A percentile compares a stretch with the other conserved stretches of the same genome.
Conservation (phyloP, 2,329 filamentous ascomycete genomes). For the Gyromitra esculenta region DNA sequence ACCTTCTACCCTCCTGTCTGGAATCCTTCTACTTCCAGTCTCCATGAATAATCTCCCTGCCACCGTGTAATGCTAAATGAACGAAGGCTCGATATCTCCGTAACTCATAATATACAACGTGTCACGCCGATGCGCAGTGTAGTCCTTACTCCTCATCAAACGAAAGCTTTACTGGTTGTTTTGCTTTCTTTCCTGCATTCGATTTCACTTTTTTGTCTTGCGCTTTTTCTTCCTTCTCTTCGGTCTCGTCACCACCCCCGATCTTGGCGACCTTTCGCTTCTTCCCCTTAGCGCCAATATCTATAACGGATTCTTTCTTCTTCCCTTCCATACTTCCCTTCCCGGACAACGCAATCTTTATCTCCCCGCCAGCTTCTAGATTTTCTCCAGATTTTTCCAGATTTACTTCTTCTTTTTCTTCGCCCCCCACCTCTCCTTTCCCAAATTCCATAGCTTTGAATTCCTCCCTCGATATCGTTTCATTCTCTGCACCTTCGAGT, state of each 20-base stretch:
- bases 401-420: slow-evolving; percentile 53
- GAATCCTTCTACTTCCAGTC: neutral
- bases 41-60: neutral
- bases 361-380: slow-evolving; percentile 44
- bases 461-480: slow-evolving; percentile 67
- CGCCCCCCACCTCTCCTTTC: slow-evolving; percentile 58
- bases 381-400: slow-evolving; percentile 26
- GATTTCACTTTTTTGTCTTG: slow-evolving; percentile 47
- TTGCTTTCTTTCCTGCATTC: slow-evolving; percentile 57
- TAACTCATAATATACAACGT: slow-evolving; percentile 24
- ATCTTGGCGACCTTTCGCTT: slow-evolving; percentile 69
- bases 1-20: neutral
- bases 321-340: slow-evolving; percentile 20
- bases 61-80: slow-evolving; percentile 8
- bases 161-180: slow-evolving; percentile 68
- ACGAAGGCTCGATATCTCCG: slow-evolving; percentile 22
- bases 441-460: slow-evolving; percentile 62
- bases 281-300: slow-evolving; percentile 63
- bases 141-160: slow-evolving; percentile 69
- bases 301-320: slow-evolving; percentile 59
- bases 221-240: slow-evolving; percentile 54
- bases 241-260: slow-evolving; percentile 61
- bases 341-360: slow-evolving; percentile 27
- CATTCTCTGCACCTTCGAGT: slow-evolving; percentile 76
- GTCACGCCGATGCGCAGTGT: neutral